Base-by-base conservation (phyloP, 495 filamentous ascomycete species). In the Xylaria flabelliformis region DNA sequence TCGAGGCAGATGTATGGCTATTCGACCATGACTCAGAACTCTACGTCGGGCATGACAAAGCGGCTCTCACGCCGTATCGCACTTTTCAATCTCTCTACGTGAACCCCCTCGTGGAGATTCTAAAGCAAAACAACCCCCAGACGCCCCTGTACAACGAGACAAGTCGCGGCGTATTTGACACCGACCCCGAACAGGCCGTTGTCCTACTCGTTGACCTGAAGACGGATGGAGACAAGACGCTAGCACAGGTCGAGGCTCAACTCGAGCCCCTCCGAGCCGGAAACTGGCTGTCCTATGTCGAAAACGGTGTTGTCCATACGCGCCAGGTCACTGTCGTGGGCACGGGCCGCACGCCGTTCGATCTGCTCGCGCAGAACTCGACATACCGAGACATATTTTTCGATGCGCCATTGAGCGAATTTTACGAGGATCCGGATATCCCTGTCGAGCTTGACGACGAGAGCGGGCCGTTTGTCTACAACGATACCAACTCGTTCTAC, bases 1-100 rank as follows among this genome's bases (percentile, higher is more conserved):
- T 94, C 24, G 95, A 98, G 82, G 94, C 93, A 2, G 95, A 98
- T 80, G 90, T 98, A 26, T 98, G 93, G 94, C 86, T 94, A 24
- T 90, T 90, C 70, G 87, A 92, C 56, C 83, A 88, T 17, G 91
- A 92, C 13, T 50, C 72, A 9, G 77, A 84, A 32, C 79, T 92
- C 21, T 82, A 87, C 41, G 88, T 94, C 46, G 91, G 90, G 0
- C 88, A 90, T 72, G 85, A 89, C 41, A 74, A 75, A 0, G 82
- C 85, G 0, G 81, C 83, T n/a, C 79, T 91, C 19, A 85, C 85
- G 4, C 71, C 78, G 19, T 84, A 87, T 58, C 85, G 87, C 19
- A 93, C 91, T 0, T 86, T 95, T 64, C 76, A 83, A 58, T 82
- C 79, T 12, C 84, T 93, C 5, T 94, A 94, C 79, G 79, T 93